These are phyloP conservation scores for Blastobotrys serpentis DNA, from an alignment of 1,139 yeast genomes.

Conservation along the genomic window DNA sequence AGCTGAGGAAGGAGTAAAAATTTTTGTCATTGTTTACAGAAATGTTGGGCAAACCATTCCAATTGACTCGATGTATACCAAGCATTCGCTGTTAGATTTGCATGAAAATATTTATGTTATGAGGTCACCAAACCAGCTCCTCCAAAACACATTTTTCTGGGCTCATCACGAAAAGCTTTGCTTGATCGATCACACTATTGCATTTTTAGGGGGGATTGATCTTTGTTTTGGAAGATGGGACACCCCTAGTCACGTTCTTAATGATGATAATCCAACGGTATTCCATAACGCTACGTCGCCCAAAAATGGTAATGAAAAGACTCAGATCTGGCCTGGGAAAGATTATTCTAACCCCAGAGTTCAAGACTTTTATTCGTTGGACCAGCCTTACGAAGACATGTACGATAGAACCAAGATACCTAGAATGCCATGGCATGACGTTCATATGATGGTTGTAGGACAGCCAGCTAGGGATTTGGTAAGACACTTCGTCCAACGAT, in stretches of 20 bases:
- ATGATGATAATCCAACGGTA: constrained; percentile 61
- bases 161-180: constrained; percentile 97
- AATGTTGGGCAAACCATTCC: constrained; percentile 93
- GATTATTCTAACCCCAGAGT: constrained; percentile 96
- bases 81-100: constrained; percentile 82
- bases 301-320: constrained; percentile 19
- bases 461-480: constrained; percentile 91
- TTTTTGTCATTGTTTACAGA: constrained; percentile 89
- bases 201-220: constrained; percentile 94
- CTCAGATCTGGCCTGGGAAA: constrained; percentile 89
- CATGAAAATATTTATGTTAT: constrained; percentile 86
- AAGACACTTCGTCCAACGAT: constrained; percentile 93
- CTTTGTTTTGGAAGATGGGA: constrained; percentile 94
- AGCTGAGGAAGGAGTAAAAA: constrained; percentile 93
- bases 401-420: constrained; percentile 80
- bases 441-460: constrained; percentile 95
- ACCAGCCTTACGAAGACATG: constrained; percentile 89
- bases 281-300: constrained; percentile 33
- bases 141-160: constrained; percentile 95
- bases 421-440: constrained; percentile 99
- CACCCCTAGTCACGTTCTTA: constrained; percentile 89
- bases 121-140: constrained; percentile 91
- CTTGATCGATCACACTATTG: constrained; percentile 81
- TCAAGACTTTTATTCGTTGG: constrained; percentile 76
- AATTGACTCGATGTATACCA: constrained; percentile 91